Percentiles rank a stretch among this genome's conserved stretches.
Evolutionary conservation across 2,329 filamentous ascomycete species (phyloP).

Genomic region (Apiospora malaysiana): DNA sequence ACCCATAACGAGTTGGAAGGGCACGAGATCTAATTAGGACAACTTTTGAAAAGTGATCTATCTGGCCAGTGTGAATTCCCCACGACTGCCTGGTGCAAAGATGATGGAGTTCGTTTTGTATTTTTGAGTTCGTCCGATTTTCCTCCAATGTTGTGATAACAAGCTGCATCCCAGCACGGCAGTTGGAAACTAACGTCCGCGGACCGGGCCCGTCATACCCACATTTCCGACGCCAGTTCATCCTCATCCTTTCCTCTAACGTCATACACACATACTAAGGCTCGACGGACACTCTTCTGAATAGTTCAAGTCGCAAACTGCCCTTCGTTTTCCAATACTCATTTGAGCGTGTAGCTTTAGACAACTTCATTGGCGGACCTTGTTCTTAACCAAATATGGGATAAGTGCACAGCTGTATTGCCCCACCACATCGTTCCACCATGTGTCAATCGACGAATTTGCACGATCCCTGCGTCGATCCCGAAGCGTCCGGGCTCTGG

Average conservation of each 20-base stretch:
- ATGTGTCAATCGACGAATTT: too few relatives aligned
- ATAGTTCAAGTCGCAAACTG: too few relatives aligned
- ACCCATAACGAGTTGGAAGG: constrained; percentile 38
- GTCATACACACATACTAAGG: too few relatives aligned
- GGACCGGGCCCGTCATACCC: background rate
- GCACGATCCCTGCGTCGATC: constrained; percentile 23
- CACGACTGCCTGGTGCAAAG: too few relatives aligned
- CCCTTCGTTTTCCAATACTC: background rate
- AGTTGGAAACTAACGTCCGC: background rate
- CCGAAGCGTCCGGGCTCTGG: background rate
- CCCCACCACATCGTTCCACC: too few relatives aligned
- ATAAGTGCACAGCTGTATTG: too few relatives aligned
- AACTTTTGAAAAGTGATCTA: too few relatives aligned
- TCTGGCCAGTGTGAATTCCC: background rate
- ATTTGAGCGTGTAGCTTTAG: too few relatives aligned
- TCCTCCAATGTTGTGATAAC: background rate
- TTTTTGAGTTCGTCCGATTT: background rate
- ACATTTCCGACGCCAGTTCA: background rate
- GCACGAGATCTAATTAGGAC: background rate
- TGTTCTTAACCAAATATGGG: too few relatives aligned
- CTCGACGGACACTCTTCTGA: too few relatives aligned
- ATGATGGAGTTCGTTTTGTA: background rate
- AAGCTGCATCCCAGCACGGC: background rate
- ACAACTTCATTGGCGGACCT: too few relatives aligned
- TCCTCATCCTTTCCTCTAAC: background rate